Evolutionary conservation across 1,139 yeast species (phyloP), one percentile per base, ranked within the genome.

Genomic region (Hyphopichia pseudoburtonii): DNA sequence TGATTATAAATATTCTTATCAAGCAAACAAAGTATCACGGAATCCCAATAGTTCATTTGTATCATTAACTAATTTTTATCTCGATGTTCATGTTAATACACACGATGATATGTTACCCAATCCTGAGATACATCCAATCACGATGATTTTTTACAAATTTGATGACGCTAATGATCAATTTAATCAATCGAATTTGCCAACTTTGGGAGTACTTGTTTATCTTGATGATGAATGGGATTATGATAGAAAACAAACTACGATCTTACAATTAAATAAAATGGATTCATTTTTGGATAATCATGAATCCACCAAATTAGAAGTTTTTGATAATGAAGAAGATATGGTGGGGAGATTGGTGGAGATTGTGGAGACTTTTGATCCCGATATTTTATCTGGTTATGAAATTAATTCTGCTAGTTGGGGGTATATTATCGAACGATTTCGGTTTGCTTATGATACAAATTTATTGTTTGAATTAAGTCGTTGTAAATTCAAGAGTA

Each of bases 301-400:
- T 16, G 36, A 34, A 11, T 19, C 28, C 11, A 34, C 36, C 6
- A 25, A 40, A 19, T 45, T 70, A 5, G 61, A 63, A 30, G 34
- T 53, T 1, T 78, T 76, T 40, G 63, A 62, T 2, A 57, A 64
- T 14, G 97, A 90, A 51, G 43, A 60, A 3, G 77, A 69, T 4
- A 67, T 86, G 76, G 54, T 89, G 3, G 64, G 70, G 6, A 70
- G 70, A 7, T 62, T 90, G 6, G 60, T 81, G 0, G 66, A 71
- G 2, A 43, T 84, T n/a, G 80, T 87, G 0, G 72, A 79, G 19
- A 48, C 64, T 3, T 70, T 79, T 37, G 97, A 92, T 52, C 97
- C 98, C 0, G 98, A 92, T 56, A 78, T 92, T 28, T 54, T 94
- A 6, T 73, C 88, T 0, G 97, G 97, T 0, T 92, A 76, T 56